A percentile compares a stretch with the other conserved stretches of the same genome.
Evolutionary conservation across 1,139 yeast species (phyloP).

Genomic region (Saccharomyces pastorianus): DNA sequence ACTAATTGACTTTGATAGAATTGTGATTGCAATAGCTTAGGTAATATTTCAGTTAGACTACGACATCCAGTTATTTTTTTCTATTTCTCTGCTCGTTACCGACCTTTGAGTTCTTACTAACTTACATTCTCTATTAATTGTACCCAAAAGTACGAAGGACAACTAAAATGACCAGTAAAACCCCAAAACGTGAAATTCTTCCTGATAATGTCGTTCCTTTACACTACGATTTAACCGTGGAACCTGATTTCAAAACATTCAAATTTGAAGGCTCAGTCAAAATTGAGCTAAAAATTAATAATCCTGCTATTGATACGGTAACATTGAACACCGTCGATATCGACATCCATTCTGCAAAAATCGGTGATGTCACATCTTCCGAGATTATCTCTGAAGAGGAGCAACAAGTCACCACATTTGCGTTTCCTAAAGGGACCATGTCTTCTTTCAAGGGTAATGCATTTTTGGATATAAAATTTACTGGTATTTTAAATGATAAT

Average conservation of each 20-base stretch:
- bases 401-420: conserved; percentile 57
- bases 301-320: conserved; percentile 27
- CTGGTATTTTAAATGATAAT: conserved; percentile 64
- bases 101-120: not conserved
- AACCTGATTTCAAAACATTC: conserved; percentile 65
- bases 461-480: conserved; percentile 47
- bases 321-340: conserved; percentile 56
- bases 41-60: not conserved
- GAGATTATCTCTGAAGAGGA: conserved; percentile 41
- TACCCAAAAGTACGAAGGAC: not conserved
- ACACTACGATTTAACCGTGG: conserved; percentile 63
- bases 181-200: conserved; percentile 47
- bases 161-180: conserved; percentile 4
- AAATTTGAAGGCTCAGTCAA: conserved; percentile 60
- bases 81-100: not conserved
- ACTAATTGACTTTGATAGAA: not conserved
- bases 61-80: not conserved
- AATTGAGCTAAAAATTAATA: conserved; percentile 57
- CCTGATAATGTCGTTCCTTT: conserved; percentile 67
- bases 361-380: conserved; percentile 33
- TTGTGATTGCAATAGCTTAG: not conserved
- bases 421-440: conserved; percentile 42
- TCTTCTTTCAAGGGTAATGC: conserved; percentile 32
- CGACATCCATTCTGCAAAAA: conserved; percentile 46
- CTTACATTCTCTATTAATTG: not conserved